A percentile compares a stretch with the other conserved stretches of the same genome.
Evolutionary conservation across 805 yeast genomes (phyloP).

Genomic region (Saturnispora besseyi): DNA sequence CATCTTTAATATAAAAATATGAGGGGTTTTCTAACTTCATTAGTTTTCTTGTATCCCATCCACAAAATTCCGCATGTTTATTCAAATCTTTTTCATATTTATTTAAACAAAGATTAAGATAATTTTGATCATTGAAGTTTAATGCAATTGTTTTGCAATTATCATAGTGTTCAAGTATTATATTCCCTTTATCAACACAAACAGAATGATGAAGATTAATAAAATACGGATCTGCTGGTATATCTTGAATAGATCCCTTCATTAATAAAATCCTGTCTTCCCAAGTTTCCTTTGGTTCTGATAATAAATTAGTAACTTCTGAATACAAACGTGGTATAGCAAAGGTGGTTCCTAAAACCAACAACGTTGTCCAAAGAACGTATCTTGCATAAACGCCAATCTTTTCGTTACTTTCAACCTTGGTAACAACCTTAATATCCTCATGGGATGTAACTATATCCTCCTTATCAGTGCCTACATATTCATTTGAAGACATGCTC

Average conservation of each 20-base stretch:
- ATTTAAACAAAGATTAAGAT: not conserved
- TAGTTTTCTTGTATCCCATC: not conserved
- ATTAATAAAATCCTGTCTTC: not conserved
- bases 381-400: not conserved
- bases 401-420: not conserved
- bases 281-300: not conserved
- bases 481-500: not conserved
- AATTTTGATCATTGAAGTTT: not conserved
- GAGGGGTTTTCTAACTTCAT: not conserved
- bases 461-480: not conserved
- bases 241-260: not conserved
- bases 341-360: not conserved
- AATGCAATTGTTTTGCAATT: not conserved
- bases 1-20: not conserved
- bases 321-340: not conserved
- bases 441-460: not conserved
- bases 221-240: not conserved
- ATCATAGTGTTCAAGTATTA: not conserved
- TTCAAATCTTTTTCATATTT: not conserved
- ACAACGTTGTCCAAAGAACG: not conserved
- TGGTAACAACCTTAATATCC: not conserved
- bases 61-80: not conserved
- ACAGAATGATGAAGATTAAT: not conserved
- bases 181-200: not conserved
- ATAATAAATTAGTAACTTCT: not conserved